phyloP scores from a whole-genome alignment of 805 yeast genomes.

The Candida oleophila region DNA sequence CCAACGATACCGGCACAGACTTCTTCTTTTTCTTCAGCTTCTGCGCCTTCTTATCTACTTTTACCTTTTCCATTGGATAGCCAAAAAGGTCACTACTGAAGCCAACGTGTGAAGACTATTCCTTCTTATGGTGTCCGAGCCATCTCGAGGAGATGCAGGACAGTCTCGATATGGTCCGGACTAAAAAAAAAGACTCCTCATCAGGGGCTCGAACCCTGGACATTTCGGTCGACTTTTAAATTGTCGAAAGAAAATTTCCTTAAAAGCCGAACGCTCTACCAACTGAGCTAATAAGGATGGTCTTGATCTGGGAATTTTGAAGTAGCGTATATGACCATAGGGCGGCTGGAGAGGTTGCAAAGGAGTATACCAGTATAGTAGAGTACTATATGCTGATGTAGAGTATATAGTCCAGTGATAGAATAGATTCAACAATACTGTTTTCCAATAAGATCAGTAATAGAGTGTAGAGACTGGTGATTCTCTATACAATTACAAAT shows the following conservation, averaged over 20 bases:
- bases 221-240: slow-evolving; percentile 32
- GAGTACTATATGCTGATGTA: no score
- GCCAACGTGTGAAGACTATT: no score
- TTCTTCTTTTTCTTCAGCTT: slow-evolving; percentile 4
- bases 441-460: no score
- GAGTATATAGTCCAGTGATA: no score
- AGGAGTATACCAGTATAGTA: no score
- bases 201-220: slow-evolving; percentile 66
- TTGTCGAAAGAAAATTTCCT: slow-evolving; percentile 13
- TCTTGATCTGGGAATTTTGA: slow-evolving; percentile 1
- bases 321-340: neutral
- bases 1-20: neutral
- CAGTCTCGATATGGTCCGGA: neutral
- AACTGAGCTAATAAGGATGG: slow-evolving; percentile 52
- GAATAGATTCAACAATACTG: no score
- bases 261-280: slow-evolving; percentile 72
- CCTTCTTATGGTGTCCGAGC: no score
- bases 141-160: neutral
- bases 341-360: no score
- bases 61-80: neutral
- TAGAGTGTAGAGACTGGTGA: no score
- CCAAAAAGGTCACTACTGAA: no score
- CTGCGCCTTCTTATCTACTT: neutral
- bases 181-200: slow-evolving; percentile 41
- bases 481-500: no score